These are phyloP conservation scores for Aspergillus pseudoviridinutans DNA, from an alignment of 2,329 filamentous ascomycete genomes.

Conservation along the genomic window DNA sequence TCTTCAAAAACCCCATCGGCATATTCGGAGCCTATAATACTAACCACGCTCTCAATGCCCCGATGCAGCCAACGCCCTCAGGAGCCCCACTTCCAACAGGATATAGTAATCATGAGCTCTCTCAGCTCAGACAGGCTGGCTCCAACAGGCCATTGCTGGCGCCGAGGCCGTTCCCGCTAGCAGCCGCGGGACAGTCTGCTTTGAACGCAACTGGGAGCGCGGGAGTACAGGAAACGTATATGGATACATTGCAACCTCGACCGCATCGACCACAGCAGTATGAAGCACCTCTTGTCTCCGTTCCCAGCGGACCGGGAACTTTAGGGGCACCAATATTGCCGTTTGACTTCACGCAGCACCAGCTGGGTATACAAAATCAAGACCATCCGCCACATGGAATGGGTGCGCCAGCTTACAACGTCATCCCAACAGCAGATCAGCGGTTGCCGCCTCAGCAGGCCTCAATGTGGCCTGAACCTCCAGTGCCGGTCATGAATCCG, in stretches of 20 bases:
- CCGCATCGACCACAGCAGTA: slow-evolving; percentile 4
- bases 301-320: neutral
- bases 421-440: neutral
- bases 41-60: slow-evolving; percentile 16
- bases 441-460: neutral
- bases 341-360: neutral
- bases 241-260: slow-evolving; percentile 16
- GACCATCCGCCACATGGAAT: neutral
- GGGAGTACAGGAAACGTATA: slow-evolving; percentile 2
- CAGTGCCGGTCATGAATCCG: neutral
- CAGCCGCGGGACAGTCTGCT: slow-evolving; percentile 9
- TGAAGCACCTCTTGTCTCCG: neutral
- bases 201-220: slow-evolving; percentile 3
- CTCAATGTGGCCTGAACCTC: neutral
- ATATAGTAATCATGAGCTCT: slow-evolving; percentile 17
- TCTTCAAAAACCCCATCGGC: slow-evolving; percentile 40
- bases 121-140: slow-evolving; percentile 26
- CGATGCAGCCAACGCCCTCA: slow-evolving; percentile 19
- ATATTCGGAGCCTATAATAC: slow-evolving; percentile 24
- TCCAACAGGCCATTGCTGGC: slow-evolving; percentile 33
- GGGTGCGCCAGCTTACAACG: neutral
- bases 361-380: neutral
- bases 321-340: neutral
- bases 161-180: slow-evolving; percentile 22
- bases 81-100: slow-evolving; percentile 15